These are phyloP conservation scores for Stromatinia cepivora DNA, from an alignment of 2,329 filamentous ascomycete genomes.

Conservation along the genomic window DNA sequence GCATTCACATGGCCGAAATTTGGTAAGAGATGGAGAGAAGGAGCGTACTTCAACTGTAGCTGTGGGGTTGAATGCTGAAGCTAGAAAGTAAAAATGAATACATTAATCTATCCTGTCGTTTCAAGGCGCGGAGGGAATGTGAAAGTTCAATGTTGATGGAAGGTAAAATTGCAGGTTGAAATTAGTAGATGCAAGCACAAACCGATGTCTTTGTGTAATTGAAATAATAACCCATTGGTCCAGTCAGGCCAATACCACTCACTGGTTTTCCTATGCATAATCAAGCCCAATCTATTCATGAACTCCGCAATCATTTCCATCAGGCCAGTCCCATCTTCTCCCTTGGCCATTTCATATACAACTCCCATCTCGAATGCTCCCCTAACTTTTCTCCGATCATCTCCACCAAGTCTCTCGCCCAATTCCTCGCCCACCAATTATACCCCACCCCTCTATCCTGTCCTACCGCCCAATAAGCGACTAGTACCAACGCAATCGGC, in stretches of 20 bases:
- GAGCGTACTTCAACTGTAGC: no score
- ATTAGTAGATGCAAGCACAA: no score
- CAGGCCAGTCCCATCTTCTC: background rate
- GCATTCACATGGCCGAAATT: no score
- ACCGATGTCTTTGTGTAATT: no score
- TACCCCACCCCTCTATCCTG: conserved; percentile 17
- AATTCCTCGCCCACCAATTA: conserved; percentile 22
- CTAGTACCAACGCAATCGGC: conserved; percentile 15
- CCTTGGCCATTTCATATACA: conserved; percentile 16
- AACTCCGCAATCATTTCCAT: background rate
- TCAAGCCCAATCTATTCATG: background rate
- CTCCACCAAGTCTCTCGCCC: conserved; percentile 12
- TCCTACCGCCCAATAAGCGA: conserved; percentile 17
- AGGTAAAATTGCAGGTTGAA: no score
- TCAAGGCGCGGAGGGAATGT: no score
- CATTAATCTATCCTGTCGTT: no score
- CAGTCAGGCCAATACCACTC: background rate
- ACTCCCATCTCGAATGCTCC: background rate
- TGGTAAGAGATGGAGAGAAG: no score
- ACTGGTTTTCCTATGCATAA: background rate
- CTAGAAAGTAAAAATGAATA: no score
- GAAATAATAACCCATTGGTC: no score
- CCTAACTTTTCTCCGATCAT: background rate
- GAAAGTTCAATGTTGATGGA: no score
- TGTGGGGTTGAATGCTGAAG: no score